These are phyloP conservation scores for Chaetomium olivaceum DNA, from an alignment of 2,329 filamentous ascomycete genomes.

Conservation along the genomic window DNA sequence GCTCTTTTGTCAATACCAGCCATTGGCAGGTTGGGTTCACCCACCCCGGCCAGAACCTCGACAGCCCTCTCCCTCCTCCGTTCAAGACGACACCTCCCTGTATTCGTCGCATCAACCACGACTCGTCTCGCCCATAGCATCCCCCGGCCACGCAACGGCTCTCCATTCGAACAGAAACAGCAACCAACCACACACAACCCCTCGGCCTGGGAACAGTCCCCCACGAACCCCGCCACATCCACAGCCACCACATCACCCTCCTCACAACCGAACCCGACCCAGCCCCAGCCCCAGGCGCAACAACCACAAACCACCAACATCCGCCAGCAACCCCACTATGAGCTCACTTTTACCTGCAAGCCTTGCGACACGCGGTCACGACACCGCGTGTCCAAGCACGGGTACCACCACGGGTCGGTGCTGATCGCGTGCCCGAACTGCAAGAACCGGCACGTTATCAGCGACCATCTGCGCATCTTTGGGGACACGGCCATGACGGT, in stretches of 20 bases:
- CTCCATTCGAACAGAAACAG: constrained; percentile 39
- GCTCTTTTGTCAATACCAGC: constrained; percentile 14
- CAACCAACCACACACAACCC: constrained; percentile 30
- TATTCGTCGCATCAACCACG: constrained; percentile 10
- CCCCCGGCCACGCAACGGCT: constrained; percentile 37
- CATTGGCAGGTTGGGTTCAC: constrained; percentile 12
- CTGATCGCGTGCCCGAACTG: constrained; percentile 87
- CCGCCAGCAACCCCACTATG: constrained; percentile 67
- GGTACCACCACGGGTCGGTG: constrained; percentile 87
- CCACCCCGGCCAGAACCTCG: not conserved
- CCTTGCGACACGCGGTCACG: constrained; percentile 78
- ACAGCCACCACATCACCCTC: not conserved
- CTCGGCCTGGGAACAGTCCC: constrained; percentile 46
- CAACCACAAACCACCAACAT: constrained; percentile 14
- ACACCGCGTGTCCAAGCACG: constrained; percentile 88
- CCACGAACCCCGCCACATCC: not conserved
- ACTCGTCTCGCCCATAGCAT: constrained; percentile 37
- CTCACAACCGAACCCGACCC: constrained; percentile 17
- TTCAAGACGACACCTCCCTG: constrained; percentile 3
- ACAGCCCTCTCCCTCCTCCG: not conserved
- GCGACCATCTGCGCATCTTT: constrained; percentile 82
- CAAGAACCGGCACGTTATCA: constrained; percentile 85
- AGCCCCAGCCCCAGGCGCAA: constrained; percentile 26
- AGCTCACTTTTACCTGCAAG: constrained; percentile 89
- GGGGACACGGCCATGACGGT: constrained; percentile 69